A percentile compares a stretch with the other conserved stretches of the same genome.
These are phyloP conservation scores for Clavispora asparagi DNA, from an alignment of 805 yeast genomes.

Conservation along the genomic window DNA sequence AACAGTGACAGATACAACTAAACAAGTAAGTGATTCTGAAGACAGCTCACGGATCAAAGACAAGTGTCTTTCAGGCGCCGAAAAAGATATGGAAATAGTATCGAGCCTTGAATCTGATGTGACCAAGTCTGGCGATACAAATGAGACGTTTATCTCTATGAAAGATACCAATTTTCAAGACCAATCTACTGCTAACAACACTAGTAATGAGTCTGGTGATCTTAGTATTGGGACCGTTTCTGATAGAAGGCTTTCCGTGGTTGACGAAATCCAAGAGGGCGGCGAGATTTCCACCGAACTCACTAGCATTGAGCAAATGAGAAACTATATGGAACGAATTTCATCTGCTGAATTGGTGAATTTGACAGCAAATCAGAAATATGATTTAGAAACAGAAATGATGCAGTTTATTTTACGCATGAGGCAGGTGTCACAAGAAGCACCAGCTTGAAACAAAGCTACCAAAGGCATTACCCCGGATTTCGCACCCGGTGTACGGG, in stretches of 20 bases:
- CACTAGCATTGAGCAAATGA: neutral
- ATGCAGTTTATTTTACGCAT: slow-evolving; percentile 31
- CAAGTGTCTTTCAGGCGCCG: neutral
- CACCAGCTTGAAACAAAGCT: neutral
- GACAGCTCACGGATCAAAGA: slow-evolving; percentile 1
- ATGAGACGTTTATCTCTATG: neutral
- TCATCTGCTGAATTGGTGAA: slow-evolving; percentile 11
- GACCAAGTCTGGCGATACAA: neutral
- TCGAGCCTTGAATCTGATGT: slow-evolving; percentile 1
- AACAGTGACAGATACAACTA: neutral
- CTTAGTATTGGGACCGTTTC: too few relatives aligned
- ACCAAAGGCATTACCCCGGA: neutral
- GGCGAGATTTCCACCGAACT: too few relatives aligned
- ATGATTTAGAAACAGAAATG: slow-evolving; percentile 28
- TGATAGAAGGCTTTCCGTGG: neutral
- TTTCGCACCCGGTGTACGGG: slow-evolving; percentile 2
- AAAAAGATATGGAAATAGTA: slow-evolving; percentile 1
- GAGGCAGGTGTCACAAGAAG: slow-evolving; percentile 9
- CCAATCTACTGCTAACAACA: slow-evolving; percentile 1
- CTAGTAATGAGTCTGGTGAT: neutral
- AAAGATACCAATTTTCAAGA: neutral
- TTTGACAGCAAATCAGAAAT: slow-evolving; percentile 15
- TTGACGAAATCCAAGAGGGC: neutral
- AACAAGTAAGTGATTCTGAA: slow-evolving; percentile 9
- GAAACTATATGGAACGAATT: neutral